Percentiles rank a stretch among this genome's conserved stretches.
These are phyloP conservation scores for Sesbania bispinosa DNA, from an alignment of 306 rosid genomes.

Conservation along the genomic window DNA sequence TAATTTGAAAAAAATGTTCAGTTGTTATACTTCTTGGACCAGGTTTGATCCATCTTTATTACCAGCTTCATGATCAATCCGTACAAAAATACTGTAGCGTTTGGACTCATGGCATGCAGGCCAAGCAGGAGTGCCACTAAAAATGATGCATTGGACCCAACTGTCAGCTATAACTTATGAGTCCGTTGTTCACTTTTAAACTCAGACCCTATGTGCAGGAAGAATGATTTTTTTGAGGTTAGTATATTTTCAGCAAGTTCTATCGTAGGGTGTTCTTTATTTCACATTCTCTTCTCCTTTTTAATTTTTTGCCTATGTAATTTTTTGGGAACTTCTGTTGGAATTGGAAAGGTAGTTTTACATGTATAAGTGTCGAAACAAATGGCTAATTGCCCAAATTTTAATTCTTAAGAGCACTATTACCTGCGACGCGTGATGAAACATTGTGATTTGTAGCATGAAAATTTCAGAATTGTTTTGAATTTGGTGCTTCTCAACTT, in stretches of 20 bases:
- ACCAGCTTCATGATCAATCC: slow-evolving; percentile 2
- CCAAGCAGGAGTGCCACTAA: not conserved
- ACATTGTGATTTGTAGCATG: slow-evolving; percentile 12
- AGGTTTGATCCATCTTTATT: slow-evolving; percentile 22
- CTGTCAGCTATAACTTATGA: slow-evolving; percentile 3
- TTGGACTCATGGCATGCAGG: slow-evolving; percentile 26
- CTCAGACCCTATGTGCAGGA: slow-evolving; percentile 22
- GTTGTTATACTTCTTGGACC: slow-evolving; percentile 23
- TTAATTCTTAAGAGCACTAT: not conserved
- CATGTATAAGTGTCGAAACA: slow-evolving; percentile 13
- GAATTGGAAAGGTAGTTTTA: slow-evolving; percentile 14
- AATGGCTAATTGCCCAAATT: slow-evolving; percentile 15
- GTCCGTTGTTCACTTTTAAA: not conserved
- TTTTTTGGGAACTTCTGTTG: slow-evolving; percentile 21
- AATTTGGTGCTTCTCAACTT: slow-evolving; percentile 3
- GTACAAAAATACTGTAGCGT: not conserved
- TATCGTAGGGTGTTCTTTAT: not conserved
- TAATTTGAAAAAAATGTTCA: not conserved
- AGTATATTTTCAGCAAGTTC: slow-evolving; percentile 12
- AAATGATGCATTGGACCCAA: slow-evolving; percentile 1
- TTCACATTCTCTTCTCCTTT: not conserved
- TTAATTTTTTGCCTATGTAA: slow-evolving; percentile 12
- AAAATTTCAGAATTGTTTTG: slow-evolving; percentile 20
- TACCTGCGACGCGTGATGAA: slow-evolving; percentile 8
- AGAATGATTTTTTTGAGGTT: slow-evolving; percentile 25